These are phyloP conservation scores for Penicillium sp. DNA, from an alignment of 2,329 filamentous ascomycete genomes.

Conservation along the genomic window DNA sequence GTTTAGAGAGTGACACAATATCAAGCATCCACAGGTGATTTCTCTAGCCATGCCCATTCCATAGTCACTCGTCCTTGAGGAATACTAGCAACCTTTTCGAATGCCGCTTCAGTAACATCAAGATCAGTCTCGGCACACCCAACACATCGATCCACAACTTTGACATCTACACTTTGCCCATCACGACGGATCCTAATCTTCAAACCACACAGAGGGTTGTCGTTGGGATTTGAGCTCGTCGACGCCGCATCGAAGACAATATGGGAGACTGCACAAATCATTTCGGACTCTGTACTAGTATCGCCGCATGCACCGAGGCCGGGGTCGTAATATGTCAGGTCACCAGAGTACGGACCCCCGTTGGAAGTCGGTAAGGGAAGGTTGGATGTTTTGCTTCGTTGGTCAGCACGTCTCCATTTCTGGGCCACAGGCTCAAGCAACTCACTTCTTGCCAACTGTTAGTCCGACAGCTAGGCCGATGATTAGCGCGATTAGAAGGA, in stretches of 20 bases:
- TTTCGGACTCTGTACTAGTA: conserved; percentile 53
- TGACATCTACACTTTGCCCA: conserved; percentile 60
- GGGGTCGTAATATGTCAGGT: conserved; percentile 69
- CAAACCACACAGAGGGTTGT: conserved; percentile 66
- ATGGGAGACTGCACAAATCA: conserved; percentile 67
- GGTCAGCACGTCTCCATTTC: background rate
- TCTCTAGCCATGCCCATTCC: conserved; percentile 53
- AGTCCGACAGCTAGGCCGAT: conserved; percentile 28
- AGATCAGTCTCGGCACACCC: conserved; percentile 52
- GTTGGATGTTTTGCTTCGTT: conserved; percentile 10
- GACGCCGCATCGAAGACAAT: conserved; percentile 63
- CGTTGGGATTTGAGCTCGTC: conserved; percentile 58
- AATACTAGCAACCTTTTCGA: conserved; percentile 48
- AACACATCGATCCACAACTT: conserved; percentile 67
- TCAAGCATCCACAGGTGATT: conserved; percentile 28
- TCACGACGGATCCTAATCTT: conserved; percentile 62
- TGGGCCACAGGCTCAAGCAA: background rate
- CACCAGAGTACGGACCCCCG: conserved; percentile 57
- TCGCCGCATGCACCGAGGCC: conserved; percentile 69
- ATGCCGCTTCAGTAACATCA: conserved; percentile 51
- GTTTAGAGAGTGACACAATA: background rate
- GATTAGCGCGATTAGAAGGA: conserved; percentile 20
- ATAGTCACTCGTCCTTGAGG: conserved; percentile 50
- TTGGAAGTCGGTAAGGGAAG: conserved; percentile 34
- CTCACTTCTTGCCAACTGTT: conserved; percentile 20